phyloP scores from a whole-genome alignment of 495 filamentous ascomycete genomes.

The Xylaria palmicola region DNA sequence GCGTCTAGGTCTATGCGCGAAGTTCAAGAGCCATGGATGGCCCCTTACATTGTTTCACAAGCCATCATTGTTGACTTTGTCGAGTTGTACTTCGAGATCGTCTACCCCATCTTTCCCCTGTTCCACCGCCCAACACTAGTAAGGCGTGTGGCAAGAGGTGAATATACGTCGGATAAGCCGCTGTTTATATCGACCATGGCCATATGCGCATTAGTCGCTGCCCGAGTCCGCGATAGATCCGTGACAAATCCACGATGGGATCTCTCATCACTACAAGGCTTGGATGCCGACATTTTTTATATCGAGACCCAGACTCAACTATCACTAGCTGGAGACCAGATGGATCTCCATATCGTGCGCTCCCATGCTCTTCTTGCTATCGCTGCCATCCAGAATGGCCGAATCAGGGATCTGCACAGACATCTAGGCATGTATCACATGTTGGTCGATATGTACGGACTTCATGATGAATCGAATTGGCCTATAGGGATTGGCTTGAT shows the following conservation, averaged over 20 bases:
- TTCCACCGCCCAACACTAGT: constrained; percentile 47
- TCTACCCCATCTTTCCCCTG: constrained; percentile 47
- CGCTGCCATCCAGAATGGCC: constrained; percentile 47
- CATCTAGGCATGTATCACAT: constrained; percentile 49
- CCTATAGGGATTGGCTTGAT: constrained; percentile 41
- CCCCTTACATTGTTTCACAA: constrained; percentile 16
- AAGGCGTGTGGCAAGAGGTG: constrained; percentile 34
- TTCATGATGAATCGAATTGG: constrained; percentile 53
- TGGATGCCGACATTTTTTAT: constrained; percentile 47
- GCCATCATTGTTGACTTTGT: constrained; percentile 30
- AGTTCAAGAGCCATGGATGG: neutral
- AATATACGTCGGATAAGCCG: constrained; percentile 41
- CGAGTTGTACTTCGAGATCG: constrained; percentile 46
- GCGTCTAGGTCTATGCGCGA: neutral
- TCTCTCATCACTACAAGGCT: constrained; percentile 29
- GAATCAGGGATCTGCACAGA: constrained; percentile 48
- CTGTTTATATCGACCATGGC: constrained; percentile 53
- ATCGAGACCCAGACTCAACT: constrained; percentile 44
- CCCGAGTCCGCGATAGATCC: constrained; percentile 48
- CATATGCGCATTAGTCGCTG: constrained; percentile 47
- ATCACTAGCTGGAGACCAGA: constrained; percentile 36
- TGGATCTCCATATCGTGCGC: constrained; percentile 46
- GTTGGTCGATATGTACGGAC: constrained; percentile 41
- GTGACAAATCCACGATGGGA: constrained; percentile 33
- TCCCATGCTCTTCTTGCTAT: constrained; percentile 48